These are phyloP conservation scores for Strobilomyces confusus DNA, from an alignment of 768 basidiomycete species.

Conservation along the genomic window DNA sequence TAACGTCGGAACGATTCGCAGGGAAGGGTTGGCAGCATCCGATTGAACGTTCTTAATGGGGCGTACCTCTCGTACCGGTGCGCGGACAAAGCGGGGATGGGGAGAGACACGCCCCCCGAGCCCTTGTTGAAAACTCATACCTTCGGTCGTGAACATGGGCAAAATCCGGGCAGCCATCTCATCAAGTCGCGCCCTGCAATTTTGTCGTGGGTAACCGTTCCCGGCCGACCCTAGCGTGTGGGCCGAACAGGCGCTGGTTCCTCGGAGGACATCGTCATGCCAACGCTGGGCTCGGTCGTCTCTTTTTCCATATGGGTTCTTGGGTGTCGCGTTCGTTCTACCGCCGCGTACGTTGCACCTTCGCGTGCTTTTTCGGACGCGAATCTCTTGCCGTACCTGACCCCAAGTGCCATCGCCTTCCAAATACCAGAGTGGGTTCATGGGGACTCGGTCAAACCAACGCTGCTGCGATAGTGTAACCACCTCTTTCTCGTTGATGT, in stretches of 20 bases:
- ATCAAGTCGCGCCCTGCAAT: background rate
- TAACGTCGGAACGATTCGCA: conserved; percentile 1
- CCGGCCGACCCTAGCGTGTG: background rate
- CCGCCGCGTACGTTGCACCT: conserved; percentile 23
- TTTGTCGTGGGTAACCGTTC: conserved; percentile 1
- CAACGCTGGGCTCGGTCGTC: background rate
- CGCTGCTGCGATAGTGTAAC: too few relatives aligned
- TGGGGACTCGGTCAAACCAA: background rate
- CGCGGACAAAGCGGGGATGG: conserved; percentile 11
- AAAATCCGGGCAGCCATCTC: conserved; percentile 1
- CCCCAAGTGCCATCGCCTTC: background rate
- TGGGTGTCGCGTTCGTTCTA: background rate
- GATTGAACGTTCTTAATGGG: conserved; percentile 1
- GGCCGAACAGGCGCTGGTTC: background rate
- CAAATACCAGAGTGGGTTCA: background rate
- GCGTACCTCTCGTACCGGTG: conserved; percentile 9
- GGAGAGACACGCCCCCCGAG: background rate
- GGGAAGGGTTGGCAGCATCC: conserved; percentile 1
- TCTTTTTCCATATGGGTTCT: background rate
- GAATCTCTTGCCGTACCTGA: background rate
- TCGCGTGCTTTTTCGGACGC: conserved; percentile 31
- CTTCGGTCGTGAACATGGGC: conserved; percentile 4
- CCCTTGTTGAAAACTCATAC: background rate
- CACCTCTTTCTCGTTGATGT: conserved; percentile 59
- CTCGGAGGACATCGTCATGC: background rate